Evolutionary conservation across 1,284 basidiomycete genomes (phyloP), one percentile per base, ranked within the genome.

Genomic region (Tremellales sp.): DNA sequence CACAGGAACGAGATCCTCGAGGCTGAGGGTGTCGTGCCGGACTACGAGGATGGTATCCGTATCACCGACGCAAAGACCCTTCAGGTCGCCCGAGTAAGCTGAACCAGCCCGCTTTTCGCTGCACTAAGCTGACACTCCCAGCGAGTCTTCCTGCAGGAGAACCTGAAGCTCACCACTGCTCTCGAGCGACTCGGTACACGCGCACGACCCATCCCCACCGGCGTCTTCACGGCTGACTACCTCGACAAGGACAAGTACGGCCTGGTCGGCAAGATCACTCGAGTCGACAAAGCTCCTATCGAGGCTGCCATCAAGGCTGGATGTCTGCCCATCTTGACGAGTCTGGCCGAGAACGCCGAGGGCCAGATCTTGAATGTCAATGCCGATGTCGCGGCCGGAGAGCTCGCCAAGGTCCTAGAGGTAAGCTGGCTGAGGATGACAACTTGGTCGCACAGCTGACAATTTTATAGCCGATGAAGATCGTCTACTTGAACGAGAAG

Each of bases 401-500:
- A 97, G 74, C 82, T 97, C 25, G 86, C 92, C 10, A 94, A 96
- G 76, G 92, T 96, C 66, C 80, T 97, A 40, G 92, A 97, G 74
- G 67, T 69, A 43, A 51, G 67, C 54, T 13, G 7, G 5, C 33
- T 8, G 29, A 31, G 10, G 15, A 8, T 31, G 3, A 31, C 19
- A n/a, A 17, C 24, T 42, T 15, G 12, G 10, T 19, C 24, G 21
- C 15, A 33, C 24, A 42, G n/a, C 48, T 37, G 40, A 25, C 33
- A 29, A 10, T 17, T 5, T 27, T 19, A 44, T 43, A 69, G 53
- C 92, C 92, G n/a, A 83, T 93, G 78, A 99, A 98, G 79, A 97
- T 98, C 56, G 94, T 99, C 47, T 97, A 93, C 78, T 76, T 99
- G 68, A 97, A 97, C 73, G 96, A 98, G 68, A 97, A 98, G 78